Evolutionary conservation across 1,284 basidiomycete species (phyloP), one percentile per base, ranked within the genome.

Genomic region (Cerioporus squamosus): DNA sequence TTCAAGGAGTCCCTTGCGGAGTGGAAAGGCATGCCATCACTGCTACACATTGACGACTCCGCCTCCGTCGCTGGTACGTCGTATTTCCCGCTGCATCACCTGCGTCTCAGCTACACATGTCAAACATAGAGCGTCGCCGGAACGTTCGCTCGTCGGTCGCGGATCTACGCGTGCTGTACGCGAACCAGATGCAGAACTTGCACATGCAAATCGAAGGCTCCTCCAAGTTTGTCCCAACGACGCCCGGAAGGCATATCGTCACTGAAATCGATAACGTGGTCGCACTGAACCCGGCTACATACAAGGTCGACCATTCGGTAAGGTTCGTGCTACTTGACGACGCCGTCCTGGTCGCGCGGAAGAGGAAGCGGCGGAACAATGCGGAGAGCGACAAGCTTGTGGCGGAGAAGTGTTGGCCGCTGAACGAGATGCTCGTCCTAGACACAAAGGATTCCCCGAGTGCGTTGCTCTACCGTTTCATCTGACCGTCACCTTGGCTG

Each of bases 131-230:
- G 55, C 81, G 86, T 10, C 75, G 85, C 18, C 79, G 85, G 17
- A 91, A 90, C 40, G 87, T 89, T 55, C 90, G 95, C 31, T 96
- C 94, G 22, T 97, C 95, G 3, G 83, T 97, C 17, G 91, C 93
- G 17, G 96, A 99, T 73, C 85, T 99, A 31, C 91, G 95, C 55
- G 88, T 95, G 50, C 85, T 99, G 62, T 98, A 99, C 73, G 93
- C 91, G 55, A 91, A 91, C 40, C 97, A 99, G 76, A 91, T 99
- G 80, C 93, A 95, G 66, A 86, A 88, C 1, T 80, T 99, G 0
- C 97, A 97, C 77, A 80, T 92, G 5, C 90, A 91, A 51, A 93
- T 99, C 63, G 95, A 98, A 70, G 97, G 97, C n/a, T 94, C 95
- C 0, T 91, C 95, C 64, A 98, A 98, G 74, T 96, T 97, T 71